Base-by-base conservation (phyloP, 129 eudicot species). In the Silybum marianum region DNA sequence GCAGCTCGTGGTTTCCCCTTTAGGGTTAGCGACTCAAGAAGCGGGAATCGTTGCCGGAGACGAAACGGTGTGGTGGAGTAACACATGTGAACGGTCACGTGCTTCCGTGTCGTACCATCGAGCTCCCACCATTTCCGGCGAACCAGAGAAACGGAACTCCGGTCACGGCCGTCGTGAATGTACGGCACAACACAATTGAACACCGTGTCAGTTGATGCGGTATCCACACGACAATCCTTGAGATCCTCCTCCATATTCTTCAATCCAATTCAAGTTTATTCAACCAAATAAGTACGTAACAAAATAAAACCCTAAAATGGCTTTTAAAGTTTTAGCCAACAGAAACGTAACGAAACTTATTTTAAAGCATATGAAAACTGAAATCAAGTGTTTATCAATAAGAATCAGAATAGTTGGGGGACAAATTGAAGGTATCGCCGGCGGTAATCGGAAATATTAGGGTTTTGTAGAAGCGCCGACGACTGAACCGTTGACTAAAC, bases 1-100 rank as follows among this genome's bases (percentile, higher is more conserved):
- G 87, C 84, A 19, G 87, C 87, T 11, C 87, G 77, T 18, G 87
- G 87, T 26, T 84, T 84, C 1, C 87, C 87, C 68, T 84, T 84
- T 2, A 84, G 54, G 69, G 81, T 79, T 25, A 84, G 70, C 39
- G 87, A 84, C 32, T 84, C 87, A 0, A 84, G 72, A 36, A 67
- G 44, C 9, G 87, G 84, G 16, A 84, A 84, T 3, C 87, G 75
- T 23, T 69, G 68, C 46, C 80, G 36, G 1, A 84, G 79, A 5
- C 84, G 84, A 25, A 21, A 19, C 24, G 84, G 84, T 0, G 87
- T 84, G 3, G 84, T 84, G 26, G 87, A 25, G 84, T 84, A 84
- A 66, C 87, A 84, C 73, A 68, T 84, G 23, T 24, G 48, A 25
- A 84, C 38, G 0, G 77, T 74, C 2, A 84, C 84, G 16, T 79